A percentile compares a stretch with the other conserved stretches of the same genome.
Conservation (phyloP, 345 rosid genomes). For the Leavenworthia alabamica region DNA sequence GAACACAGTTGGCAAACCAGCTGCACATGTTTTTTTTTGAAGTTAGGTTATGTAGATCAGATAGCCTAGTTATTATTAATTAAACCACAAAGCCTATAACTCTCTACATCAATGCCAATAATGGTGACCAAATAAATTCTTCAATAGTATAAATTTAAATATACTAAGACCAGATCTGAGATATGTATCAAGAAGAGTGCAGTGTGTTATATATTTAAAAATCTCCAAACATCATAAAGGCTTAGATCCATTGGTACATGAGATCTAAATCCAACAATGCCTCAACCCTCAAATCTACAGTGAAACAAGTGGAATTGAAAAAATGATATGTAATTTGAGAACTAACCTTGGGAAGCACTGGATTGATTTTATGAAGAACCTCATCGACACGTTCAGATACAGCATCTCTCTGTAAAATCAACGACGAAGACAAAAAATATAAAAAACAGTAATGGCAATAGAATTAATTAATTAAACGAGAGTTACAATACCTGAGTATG, state of each 20-base stretch:
- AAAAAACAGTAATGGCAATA: not conserved
- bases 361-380: constrained; percentile 39
- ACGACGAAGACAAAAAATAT: not conserved
- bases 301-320: constrained; percentile 10
- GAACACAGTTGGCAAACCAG: not conserved
- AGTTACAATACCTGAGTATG: constrained; percentile 17
- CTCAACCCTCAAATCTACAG: not conserved
- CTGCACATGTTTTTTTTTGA: not conserved
- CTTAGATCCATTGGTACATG: too few species aligned
- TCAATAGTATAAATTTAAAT: not conserved
- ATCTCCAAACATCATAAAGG: too few species aligned
- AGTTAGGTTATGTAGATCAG: not conserved
- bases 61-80: not conserved
- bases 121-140: not conserved
- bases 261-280: not conserved
- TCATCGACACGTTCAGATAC: constrained; percentile 41
- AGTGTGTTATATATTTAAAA: too few species aligned
- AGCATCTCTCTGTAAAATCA: constrained; percentile 48
- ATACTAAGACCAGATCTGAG: constrained; percentile 19
- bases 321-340: too few species aligned
- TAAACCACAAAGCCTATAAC: constrained; percentile 7
- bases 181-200: not conserved
- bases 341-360: constrained; percentile 54
- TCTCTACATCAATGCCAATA: not conserved
- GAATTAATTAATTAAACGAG: not conserved